Percentiles rank a stretch among this genome's conserved stretches.
Conservation (phyloP, 306 rosid genomes). For the Medicago ruthenica region DNA sequence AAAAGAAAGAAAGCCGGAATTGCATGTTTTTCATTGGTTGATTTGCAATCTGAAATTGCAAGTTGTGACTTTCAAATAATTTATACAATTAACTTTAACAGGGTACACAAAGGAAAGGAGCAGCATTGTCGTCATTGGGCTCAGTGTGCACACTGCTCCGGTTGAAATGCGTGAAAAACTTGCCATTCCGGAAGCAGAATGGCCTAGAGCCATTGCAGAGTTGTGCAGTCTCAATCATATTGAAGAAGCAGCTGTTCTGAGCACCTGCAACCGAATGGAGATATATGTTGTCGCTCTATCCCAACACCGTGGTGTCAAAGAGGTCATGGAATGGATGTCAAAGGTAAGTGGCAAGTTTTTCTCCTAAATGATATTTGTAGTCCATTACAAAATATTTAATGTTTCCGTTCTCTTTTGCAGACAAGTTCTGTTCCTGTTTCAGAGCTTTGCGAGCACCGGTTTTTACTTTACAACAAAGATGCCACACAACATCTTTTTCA, state of each 20-base stretch:
- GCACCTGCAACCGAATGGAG: slow-evolving; percentile 99
- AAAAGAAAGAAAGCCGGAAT: not conserved
- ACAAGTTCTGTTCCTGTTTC: slow-evolving; percentile 91
- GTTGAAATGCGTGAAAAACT: slow-evolving; percentile 99
- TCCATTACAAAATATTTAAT: slow-evolving; percentile 16
- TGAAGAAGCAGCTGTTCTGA: slow-evolving; percentile 98
- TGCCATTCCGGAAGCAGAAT: slow-evolving; percentile 97
- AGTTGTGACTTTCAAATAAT: not conserved
- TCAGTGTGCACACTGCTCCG: slow-evolving; percentile 94
- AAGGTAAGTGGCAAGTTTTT: slow-evolving; percentile 56
- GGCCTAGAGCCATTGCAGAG: slow-evolving; percentile 98
- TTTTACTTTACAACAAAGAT: slow-evolving; percentile 85
- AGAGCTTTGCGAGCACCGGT: slow-evolving; percentile 82
- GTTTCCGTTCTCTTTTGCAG: slow-evolving; percentile 53
- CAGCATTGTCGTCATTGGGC: slow-evolving; percentile 94
- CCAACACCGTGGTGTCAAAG: slow-evolving; percentile 98
- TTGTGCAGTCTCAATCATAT: slow-evolving; percentile 88
- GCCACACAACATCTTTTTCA: slow-evolving; percentile 92
- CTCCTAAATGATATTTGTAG: not conserved
- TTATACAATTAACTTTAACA: slow-evolving; percentile 43
- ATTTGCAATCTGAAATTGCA: slow-evolving; percentile 28
- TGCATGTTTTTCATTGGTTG: slow-evolving; percentile 25
- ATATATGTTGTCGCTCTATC: slow-evolving; percentile 95
- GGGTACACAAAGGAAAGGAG: slow-evolving; percentile 98
- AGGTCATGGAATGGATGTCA: slow-evolving; percentile 98